Conservation (phyloP, 2,329 filamentous ascomycete species). For the Hymenoscyphus albidus region DNA sequence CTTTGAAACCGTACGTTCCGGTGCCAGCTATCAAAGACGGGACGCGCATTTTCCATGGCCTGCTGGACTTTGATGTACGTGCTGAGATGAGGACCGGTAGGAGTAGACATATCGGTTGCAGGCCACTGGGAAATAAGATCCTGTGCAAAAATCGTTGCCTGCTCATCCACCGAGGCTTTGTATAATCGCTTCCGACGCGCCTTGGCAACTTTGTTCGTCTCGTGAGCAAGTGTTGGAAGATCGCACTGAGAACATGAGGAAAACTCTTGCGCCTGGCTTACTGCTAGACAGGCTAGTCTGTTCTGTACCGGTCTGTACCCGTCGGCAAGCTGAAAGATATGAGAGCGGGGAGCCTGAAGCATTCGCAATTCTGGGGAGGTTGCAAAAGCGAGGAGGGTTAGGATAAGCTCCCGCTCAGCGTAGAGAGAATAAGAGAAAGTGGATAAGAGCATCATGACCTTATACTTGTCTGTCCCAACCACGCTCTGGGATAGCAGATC, state of each 20-base stretch:
- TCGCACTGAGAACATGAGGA: constrained; percentile 11
- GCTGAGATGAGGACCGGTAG: background rate
- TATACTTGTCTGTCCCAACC: constrained; percentile 25
- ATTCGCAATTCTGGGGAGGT: constrained; percentile 22
- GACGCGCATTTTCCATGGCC: background rate
- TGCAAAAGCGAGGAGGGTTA: constrained; percentile 34
- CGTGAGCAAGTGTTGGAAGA: background rate
- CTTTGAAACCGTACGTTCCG: too few species aligned
- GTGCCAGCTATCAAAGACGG: background rate
- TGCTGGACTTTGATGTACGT: background rate
- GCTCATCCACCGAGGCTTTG: background rate
- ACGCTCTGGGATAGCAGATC: constrained; percentile 17
- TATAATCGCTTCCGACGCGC: background rate
- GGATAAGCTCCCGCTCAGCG: constrained; percentile 26
- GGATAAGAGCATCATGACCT: constrained; percentile 32
- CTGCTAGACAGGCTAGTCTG: background rate
- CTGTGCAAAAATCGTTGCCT: background rate
- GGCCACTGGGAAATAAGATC: background rate
- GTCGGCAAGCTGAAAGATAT: background rate
- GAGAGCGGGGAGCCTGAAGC: background rate
- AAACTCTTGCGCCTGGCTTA: background rate
- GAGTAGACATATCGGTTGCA: background rate
- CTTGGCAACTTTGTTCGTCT: background rate
- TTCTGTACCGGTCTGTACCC: background rate
- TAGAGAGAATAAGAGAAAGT: constrained; percentile 28